Base-by-base conservation (phyloP, 2,329 filamentous ascomycete genomes). In the Alternaria postmessia region DNA sequence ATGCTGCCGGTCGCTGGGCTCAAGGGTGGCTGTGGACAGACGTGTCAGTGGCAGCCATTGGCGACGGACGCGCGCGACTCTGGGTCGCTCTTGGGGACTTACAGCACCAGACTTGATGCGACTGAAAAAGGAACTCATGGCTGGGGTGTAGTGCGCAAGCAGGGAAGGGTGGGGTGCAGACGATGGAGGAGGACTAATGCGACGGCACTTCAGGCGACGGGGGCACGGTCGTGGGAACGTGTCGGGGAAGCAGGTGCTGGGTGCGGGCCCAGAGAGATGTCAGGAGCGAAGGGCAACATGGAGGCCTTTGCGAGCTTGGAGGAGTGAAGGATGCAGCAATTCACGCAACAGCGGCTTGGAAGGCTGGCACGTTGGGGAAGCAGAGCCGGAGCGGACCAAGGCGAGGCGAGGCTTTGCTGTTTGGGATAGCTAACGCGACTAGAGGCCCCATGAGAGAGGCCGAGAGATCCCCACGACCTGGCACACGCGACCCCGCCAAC, bases 101-200 rank as follows among this genome's bases (percentile, higher is more conserved):
- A 83, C 82, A 67, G 78, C 78, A 68, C 80, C 80, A 57, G 79
- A 78, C 74, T 85, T 85, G 72, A 86, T 80, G 70, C 83, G 81
- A 63, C 82, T 81, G 75, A 86, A 85, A 81, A 86, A 85, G 44
- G 81, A 82, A 69, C 81, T 81, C 84, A 86, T 86, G 67, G 66
- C 57, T 59, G 63, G 39, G 51, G 61, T 36, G 12, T 16, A 14
- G 66, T 30, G 48, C 46, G 43, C 49, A 54, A 64, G 65, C 59
- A 57, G 55, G 51, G 53, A 57, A 56, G 58, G 61, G 64, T 38
- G 63, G 38, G 61, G 62, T 39, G 55, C 34, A 56, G 52, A 41
- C 41, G 20, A 24, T 16, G 53, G 39, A 51, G 24, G 63, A 28
- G 22, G 57, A 57, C 41, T 55, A 32, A 36, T 41, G 44, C 54